Conservation (phyloP, 805 yeast species). For the Nakazawaea peltata region DNA sequence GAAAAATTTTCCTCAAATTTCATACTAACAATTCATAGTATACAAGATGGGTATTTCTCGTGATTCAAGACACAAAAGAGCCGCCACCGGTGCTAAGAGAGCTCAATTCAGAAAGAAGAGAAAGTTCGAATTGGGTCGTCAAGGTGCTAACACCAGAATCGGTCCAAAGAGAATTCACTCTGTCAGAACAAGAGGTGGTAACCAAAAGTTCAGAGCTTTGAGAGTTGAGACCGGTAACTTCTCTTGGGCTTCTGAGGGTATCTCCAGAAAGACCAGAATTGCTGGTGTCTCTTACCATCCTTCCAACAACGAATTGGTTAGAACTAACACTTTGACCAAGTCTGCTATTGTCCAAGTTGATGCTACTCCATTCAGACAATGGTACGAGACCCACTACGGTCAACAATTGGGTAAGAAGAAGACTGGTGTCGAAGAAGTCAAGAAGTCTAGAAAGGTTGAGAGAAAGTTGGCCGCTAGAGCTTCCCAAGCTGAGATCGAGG, state of each 20-base stretch:
- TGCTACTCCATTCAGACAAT: constrained; percentile 99
- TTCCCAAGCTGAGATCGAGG: constrained; percentile 74
- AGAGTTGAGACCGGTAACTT: constrained; percentile 99
- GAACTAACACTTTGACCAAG: constrained; percentile 99
- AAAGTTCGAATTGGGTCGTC: constrained; percentile 99
- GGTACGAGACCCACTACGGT: constrained; percentile 99
- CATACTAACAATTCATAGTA: constrained; percentile 4
- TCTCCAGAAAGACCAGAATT: constrained; percentile 98
- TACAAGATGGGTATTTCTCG: constrained; percentile 98
- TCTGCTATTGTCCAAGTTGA: constrained; percentile 98
- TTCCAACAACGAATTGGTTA: constrained; percentile 98
- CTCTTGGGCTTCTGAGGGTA: constrained; percentile 99
- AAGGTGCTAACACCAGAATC: constrained; percentile 98
- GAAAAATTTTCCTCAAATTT: no score
- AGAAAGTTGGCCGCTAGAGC: constrained; percentile 94
- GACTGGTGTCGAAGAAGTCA: constrained; percentile 51
- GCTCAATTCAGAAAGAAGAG: constrained; percentile 99
- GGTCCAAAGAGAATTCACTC: constrained; percentile 98
- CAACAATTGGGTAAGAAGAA: constrained; percentile 82
- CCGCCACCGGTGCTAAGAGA: constrained; percentile 99
- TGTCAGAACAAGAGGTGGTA: constrained; percentile 99
- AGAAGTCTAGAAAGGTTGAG: constrained; percentile 72
- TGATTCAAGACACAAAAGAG: constrained; percentile 99
- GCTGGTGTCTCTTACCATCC: constrained; percentile 98
- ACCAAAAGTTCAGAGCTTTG: constrained; percentile 99